Evolutionary conservation across 169 alveolate genomes (phyloP), one percentile per base, ranked within the genome.

Genomic region (Plasmodium inui): DNA sequence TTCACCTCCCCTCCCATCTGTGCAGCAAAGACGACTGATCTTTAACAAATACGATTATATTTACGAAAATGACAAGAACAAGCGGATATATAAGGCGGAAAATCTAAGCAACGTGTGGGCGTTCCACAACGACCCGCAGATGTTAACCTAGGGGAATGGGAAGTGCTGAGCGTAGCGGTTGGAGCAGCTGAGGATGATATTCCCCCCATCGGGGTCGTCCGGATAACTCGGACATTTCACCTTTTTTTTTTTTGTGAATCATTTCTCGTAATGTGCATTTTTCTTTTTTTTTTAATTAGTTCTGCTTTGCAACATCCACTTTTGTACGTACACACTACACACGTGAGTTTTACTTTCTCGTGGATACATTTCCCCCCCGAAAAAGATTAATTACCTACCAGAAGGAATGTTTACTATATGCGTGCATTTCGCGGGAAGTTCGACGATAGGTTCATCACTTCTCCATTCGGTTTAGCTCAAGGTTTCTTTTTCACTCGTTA

Each of bases 101-200:
- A 88, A 88, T 30, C 67, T 34, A 79, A 88, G 94, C 55, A 88
- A 88, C 28, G 74, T 61, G 12, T 88, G 94, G 94, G 94, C 94
- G 19, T 88, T 88, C 53, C 81, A 88, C 34, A 34, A 88, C 30
- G 94, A 88, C 50, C 94, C 94, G n/a, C 94, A 88, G 46, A 88
- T 88, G 94, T 26, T 88, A 28, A 88, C 94, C 41, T 88, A 79
- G 71, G 28, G 37, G 37, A 67, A 9, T n/a, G 37, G n/a, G 6
- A n/a, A 19, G 10, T 26, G 14, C 37, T 22, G 37, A 67, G 17
- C n/a, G 61, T 50, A 50, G 1, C 22, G 12, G 61, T 67, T 67
- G 76, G 4, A 22, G 76, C n/a, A 67, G 61, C 61, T 50, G 8
- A 50, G 22, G 22, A 50, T 50, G 19, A 22, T 0, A 50, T 3